A percentile compares a stretch with the other conserved stretches of the same genome.
These are phyloP conservation scores for Diaporthe australafricana DNA, from an alignment of 2,329 filamentous ascomycete species.

Conservation along the genomic window DNA sequence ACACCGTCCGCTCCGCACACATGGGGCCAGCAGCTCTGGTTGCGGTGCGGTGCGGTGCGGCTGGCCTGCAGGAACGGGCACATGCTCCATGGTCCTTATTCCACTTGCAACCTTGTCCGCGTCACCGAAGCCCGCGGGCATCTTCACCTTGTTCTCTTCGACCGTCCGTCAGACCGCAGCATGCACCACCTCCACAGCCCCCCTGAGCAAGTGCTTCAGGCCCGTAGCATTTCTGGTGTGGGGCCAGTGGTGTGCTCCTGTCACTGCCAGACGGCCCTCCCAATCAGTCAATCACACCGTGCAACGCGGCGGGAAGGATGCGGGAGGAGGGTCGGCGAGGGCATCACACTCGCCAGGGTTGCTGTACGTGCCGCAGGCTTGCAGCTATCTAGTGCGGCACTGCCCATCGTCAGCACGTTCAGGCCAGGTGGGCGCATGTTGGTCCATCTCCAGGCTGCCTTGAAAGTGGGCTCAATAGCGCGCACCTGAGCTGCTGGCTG, in stretches of 20 bases:
- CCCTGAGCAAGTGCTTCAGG: background rate
- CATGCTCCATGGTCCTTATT: slow-evolving; percentile 2
- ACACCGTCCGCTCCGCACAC: slow-evolving; percentile 11
- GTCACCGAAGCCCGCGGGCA: background rate
- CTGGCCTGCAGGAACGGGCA: background rate
- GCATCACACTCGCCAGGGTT: background rate
- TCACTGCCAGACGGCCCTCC: background rate
- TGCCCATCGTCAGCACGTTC: slow-evolving; percentile 9
- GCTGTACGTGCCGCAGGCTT: slow-evolving; percentile 12
- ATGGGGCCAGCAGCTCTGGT: background rate
- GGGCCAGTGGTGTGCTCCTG: background rate
- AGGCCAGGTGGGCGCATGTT: slow-evolving; percentile 18
- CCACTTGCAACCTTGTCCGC: background rate
- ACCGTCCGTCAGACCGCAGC: background rate
- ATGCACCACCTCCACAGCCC: background rate
- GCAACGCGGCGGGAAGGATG: background rate
- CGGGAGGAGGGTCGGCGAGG: background rate
- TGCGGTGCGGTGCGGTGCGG: background rate
- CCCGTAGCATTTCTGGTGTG: background rate
- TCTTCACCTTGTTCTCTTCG: slow-evolving; percentile 6
- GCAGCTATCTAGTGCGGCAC: slow-evolving; percentile 19
- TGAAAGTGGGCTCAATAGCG: background rate
- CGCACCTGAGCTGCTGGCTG: background rate
- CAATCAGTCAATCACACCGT: background rate
- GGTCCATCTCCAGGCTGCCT: slow-evolving; percentile 26